Base-by-base conservation (phyloP, 768 basidiomycete species). In the Leccinum ochraceum region DNA sequence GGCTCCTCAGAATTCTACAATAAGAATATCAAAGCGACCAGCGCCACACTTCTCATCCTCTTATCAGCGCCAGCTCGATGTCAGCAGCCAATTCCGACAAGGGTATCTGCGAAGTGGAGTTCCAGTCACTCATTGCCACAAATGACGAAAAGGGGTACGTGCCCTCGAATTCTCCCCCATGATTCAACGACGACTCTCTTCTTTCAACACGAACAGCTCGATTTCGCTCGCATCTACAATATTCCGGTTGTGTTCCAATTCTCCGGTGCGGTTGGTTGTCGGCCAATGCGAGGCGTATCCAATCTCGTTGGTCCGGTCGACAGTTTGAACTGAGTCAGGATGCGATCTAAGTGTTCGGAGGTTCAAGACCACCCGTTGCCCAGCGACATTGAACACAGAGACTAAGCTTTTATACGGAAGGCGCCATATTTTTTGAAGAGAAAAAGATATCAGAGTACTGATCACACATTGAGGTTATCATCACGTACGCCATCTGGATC, bases 351-450 rank as follows among this genome's bases (percentile, higher is more conserved):
- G 50, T 28, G 4, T 30, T 20, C 62, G 57, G 20, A 67, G 60
- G 48, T 68, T 68, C n/a, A 68, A 57, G 24, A 68, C 61, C 5
- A 57, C 53, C 5, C 67, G 62, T 44, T 68, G 68, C 17, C 67
- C 67, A 4, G 36, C 26, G 13, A 69, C 28, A 16, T 44, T 30
- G 0, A 30, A 30, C 9, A 30, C 30, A 30, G 30, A 30, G 30
- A 10, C 30, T 30, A 30, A 30, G 30, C 30, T 30, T 30, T 30
- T 30, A 30, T 30, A 30, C 30, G 30, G 30, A 30, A 30, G 30
- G 30, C 30, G 30, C 30, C 30, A 30, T 30, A 30, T 30, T 30
- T 30, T 30, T 30, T 9, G 30, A 30, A 30, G 30, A 30, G 10
- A 0, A 30, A 30, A 30, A 30, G 9, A 30, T 30, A 30, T 30